Conservation (phyloP, 495 filamentous ascomycete species). For the Copromyces sp. region DNA sequence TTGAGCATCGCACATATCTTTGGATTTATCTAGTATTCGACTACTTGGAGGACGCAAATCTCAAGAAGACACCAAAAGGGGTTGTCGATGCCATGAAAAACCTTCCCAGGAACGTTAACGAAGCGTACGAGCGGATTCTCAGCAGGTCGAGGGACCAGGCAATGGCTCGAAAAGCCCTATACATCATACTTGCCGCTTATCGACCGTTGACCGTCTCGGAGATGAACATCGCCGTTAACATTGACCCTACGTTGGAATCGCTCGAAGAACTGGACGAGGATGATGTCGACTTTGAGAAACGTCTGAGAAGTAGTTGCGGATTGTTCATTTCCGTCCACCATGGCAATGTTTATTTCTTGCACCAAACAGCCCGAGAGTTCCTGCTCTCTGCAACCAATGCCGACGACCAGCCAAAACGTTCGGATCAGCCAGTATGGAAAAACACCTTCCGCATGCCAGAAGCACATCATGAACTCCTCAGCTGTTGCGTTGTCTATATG, state of each 20-base stretch:
- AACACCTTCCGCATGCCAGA: not conserved
- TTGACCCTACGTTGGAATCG: not conserved
- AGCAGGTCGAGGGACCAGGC: not conserved
- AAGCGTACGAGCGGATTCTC: slow-evolving; percentile 19
- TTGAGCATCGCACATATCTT: slow-evolving; percentile 12
- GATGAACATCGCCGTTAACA: slow-evolving; percentile 9
- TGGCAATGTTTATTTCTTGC: slow-evolving; percentile 19
- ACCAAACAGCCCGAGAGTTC: slow-evolving; percentile 23
- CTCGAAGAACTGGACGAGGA: slow-evolving; percentile 10
- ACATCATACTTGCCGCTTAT: slow-evolving; percentile 12
- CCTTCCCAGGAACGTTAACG: slow-evolving; percentile 9
- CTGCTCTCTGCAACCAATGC: not conserved
- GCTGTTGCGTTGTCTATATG: not conserved
- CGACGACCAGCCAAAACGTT: not conserved
- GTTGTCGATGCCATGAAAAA: slow-evolving; percentile 1
- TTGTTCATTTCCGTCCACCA: slow-evolving; percentile 13
- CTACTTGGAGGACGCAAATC: not conserved
- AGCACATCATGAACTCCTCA: not conserved
- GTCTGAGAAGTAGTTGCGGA: slow-evolving; percentile 13
- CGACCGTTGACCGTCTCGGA: slow-evolving; percentile 9
- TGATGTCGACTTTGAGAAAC: slow-evolving; percentile 4
- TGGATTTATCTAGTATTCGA: slow-evolving; percentile 13
- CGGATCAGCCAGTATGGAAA: not conserved
- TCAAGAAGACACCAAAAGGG: slow-evolving; percentile 10
- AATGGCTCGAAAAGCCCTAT: slow-evolving; percentile 6